Evolutionary conservation across 1,139 yeast species (phyloP).

Genomic region (Sugiyamaella castrensis): DNA sequence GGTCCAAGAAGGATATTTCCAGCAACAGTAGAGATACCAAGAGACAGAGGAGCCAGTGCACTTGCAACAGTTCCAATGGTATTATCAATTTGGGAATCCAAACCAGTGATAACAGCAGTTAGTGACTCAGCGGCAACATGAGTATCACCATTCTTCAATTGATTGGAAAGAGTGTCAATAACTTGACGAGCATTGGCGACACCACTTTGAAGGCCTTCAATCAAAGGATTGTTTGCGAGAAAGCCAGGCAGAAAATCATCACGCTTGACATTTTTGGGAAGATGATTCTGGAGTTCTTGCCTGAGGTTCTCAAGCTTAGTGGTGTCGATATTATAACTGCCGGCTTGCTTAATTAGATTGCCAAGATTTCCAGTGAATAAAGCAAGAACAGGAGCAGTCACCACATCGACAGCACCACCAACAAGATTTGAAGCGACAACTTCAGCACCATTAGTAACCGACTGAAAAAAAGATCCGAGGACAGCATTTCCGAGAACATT

Average conservation of each 20-base stretch:
- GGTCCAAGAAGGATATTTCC: conserved; percentile 32
- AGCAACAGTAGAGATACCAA: conserved; percentile 28
- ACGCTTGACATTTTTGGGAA: neutral
- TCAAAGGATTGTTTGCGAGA: neutral
- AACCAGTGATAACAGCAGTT: conserved; percentile 30
- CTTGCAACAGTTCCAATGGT: conserved; percentile 26
- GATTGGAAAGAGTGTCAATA: conserved; percentile 23
- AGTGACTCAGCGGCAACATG: conserved; percentile 29
- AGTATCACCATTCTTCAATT: conserved; percentile 21
- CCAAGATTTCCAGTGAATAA: conserved; percentile 14
- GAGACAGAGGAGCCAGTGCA: conserved; percentile 28
- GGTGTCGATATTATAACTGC: conserved; percentile 22
- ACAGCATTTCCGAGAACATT: conserved; percentile 27
- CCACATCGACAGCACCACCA: conserved; percentile 15
- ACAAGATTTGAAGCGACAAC: conserved; percentile 27
- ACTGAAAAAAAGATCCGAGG: conserved; percentile 35
- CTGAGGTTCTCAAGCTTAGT: conserved; percentile 15
- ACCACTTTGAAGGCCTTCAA: conserved; percentile 18
- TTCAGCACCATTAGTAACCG: conserved; percentile 37
- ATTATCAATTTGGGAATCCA: conserved; percentile 31
- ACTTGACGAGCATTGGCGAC: conserved; percentile 26
- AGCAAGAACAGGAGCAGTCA: conserved; percentile 14
- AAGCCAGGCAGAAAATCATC: neutral
- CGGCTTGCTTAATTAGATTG: conserved; percentile 18
- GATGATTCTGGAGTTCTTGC: conserved; percentile 6